A percentile compares a stretch with the other conserved stretches of the same genome.
Evolutionary conservation across 352 stramenopile species (phyloP).

Genomic region (Phytophthora pisi): DNA sequence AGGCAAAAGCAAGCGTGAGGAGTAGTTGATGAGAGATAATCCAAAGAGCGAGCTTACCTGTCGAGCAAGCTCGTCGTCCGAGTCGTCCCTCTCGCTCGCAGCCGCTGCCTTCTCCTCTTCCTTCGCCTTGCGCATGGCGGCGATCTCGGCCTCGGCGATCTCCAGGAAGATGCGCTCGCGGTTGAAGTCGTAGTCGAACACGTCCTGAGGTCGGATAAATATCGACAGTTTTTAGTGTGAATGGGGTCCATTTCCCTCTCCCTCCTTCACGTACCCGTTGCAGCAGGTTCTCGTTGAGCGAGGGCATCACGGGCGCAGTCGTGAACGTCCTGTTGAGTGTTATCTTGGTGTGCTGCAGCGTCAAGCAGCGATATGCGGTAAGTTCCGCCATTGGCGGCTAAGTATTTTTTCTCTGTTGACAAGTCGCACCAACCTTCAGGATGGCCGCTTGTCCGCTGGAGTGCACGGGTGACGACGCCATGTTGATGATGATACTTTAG

Average conservation of each 20-base stretch:
- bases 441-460: conserved; percentile 35
- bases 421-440: conserved; percentile 30
- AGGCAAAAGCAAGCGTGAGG: conserved; percentile 1
- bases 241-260: not conserved
- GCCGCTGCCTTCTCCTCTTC: conserved; percentile 26
- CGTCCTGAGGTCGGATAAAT: conserved; percentile 36
- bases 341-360: conserved; percentile 54
- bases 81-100: conserved; percentile 34
- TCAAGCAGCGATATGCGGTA: not conserved
- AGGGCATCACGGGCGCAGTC: conserved; percentile 40
- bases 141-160: conserved; percentile 65
- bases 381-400: not conserved
- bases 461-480: conserved; percentile 43
- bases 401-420: not conserved
- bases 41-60: conserved; percentile 32
- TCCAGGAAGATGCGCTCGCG: conserved; percentile 71
- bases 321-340: conserved; percentile 61
- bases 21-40: not conserved
- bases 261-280: conserved; percentile 39
- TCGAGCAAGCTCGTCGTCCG: conserved; percentile 48
- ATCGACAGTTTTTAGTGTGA: not conserved
- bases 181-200: conserved; percentile 82
- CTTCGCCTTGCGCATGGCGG: conserved; percentile 50
- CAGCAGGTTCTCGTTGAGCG: conserved; percentile 67
- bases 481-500: conserved; percentile 7